phyloP scores from a whole-genome alignment of 345 rosid species.

The Heritiera fomes region DNA sequence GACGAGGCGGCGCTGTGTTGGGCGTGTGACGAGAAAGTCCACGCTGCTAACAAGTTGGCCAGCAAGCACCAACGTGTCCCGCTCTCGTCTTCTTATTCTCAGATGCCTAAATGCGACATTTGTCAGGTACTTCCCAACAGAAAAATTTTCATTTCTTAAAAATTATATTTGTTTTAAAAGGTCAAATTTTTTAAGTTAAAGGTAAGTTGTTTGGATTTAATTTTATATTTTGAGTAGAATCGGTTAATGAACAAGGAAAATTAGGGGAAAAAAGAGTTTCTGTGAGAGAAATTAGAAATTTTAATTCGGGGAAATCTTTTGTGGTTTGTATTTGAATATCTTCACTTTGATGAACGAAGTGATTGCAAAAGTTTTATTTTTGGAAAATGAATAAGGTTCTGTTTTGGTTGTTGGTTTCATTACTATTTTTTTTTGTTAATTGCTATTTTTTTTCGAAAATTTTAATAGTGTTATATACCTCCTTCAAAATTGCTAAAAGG shows the following conservation, averaged over 20 bases:
- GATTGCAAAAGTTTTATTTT: background rate
- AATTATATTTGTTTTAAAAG: background rate
- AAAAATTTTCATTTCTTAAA: no score
- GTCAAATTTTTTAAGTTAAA: background rate
- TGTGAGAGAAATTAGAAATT: background rate
- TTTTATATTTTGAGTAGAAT: background rate
- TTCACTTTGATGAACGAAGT: background rate
- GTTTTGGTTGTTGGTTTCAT: background rate
- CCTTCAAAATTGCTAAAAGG: background rate
- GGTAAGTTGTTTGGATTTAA: background rate
- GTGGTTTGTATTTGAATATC: background rate
- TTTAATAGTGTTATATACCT: background rate
- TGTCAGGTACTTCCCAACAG: slow-evolving; percentile 58
- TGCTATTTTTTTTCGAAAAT: background rate
- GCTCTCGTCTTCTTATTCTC: slow-evolving; percentile 64
- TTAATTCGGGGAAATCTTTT: background rate
- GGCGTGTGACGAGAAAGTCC: slow-evolving; percentile 85
- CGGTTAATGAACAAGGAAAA: background rate
- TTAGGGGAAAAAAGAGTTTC: background rate
- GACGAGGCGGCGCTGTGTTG: slow-evolving; percentile 98
- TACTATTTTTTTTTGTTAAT: background rate
- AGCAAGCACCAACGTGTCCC: slow-evolving; percentile 94
- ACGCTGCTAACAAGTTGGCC: slow-evolving; percentile 96
- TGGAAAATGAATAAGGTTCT: background rate
- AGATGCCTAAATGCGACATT: slow-evolving; percentile 89